Conservation (phyloP, 331 rosid species). For the Stylosanthes scabra region DNA sequence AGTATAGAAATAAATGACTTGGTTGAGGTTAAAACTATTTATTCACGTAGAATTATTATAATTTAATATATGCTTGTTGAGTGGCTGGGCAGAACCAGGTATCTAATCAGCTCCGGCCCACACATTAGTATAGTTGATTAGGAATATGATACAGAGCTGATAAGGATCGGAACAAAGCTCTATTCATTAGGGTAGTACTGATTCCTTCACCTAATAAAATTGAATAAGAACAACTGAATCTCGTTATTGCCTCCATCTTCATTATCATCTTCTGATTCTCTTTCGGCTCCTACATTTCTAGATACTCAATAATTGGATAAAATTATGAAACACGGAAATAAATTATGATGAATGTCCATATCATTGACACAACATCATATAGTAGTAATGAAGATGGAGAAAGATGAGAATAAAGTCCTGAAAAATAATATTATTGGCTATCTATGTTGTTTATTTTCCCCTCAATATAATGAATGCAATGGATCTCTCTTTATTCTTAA, state of each 20-base stretch:
- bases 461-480: too few relatives aligned
- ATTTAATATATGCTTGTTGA: too few relatives aligned
- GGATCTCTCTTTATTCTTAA: neutral
- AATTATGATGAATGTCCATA: neutral
- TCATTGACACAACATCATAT: too few relatives aligned
- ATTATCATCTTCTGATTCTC: neutral
- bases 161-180: neutral
- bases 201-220: neutral
- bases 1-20: too few relatives aligned
- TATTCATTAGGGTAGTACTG: neutral
- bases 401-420: too few relatives aligned
- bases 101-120: neutral
- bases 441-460: too few relatives aligned
- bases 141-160: slow-evolving; percentile 7
- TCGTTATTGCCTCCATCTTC: neutral
- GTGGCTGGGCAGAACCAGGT: neutral
- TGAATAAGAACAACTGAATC: neutral
- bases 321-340: neutral
- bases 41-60: too few relatives aligned
- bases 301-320: neutral
- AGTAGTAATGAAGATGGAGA: neutral
- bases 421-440: too few relatives aligned
- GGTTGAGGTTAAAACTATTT: too few relatives aligned
- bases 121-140: neutral
- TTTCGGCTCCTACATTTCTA: neutral